Percentiles rank a stretch among this genome's conserved stretches.
phyloP scores from a whole-genome alignment of 768 basidiomycete species.

The Flagelloscypha sp. region DNA sequence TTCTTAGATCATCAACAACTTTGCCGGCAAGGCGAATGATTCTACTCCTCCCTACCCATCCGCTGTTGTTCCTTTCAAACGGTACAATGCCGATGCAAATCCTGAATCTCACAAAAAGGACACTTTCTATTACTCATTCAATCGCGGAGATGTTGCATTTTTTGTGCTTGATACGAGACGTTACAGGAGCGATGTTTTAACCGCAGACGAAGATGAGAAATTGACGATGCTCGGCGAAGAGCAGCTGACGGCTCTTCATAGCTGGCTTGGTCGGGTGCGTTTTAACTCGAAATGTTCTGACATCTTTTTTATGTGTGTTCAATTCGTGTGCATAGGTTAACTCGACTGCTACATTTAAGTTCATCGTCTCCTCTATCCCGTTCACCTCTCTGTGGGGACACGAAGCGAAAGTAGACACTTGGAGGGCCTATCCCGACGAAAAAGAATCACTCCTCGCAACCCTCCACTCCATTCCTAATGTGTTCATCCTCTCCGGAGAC shows the following conservation, averaged over 20 bases:
- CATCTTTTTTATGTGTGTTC: neutral
- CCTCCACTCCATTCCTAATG: slow-evolving; percentile 61
- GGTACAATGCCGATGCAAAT: slow-evolving; percentile 60
- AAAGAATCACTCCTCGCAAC: slow-evolving; percentile 48
- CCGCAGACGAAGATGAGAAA: slow-evolving; percentile 29
- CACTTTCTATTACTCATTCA: slow-evolving; percentile 51
- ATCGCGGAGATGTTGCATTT: slow-evolving; percentile 61
- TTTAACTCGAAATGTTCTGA: neutral
- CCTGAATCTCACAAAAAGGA: slow-evolving; percentile 40
- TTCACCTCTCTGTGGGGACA: slow-evolving; percentile 66
- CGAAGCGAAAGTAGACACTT: slow-evolving; percentile 57
- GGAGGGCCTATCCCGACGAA: slow-evolving; percentile 58
- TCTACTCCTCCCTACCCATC: slow-evolving; percentile 46
- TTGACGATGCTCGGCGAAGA: slow-evolving; percentile 62
- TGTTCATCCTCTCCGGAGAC: slow-evolving; percentile 63
- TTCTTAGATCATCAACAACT: slow-evolving; percentile 56
- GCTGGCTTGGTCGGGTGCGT: slow-evolving; percentile 52
- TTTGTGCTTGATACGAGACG: slow-evolving; percentile 73
- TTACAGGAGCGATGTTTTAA: slow-evolving; percentile 39
- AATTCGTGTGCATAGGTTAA: slow-evolving; percentile 41
- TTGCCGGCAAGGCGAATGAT: slow-evolving; percentile 47
- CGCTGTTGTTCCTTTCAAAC: slow-evolving; percentile 48
- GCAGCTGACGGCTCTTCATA: slow-evolving; percentile 52
- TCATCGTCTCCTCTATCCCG: slow-evolving; percentile 66
- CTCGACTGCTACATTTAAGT: slow-evolving; percentile 66